Evolutionary conservation across 768 basidiomycete genomes (phyloP), one percentile per base, ranked within the genome.

Genomic region (Tubosaeta sp.): DNA sequence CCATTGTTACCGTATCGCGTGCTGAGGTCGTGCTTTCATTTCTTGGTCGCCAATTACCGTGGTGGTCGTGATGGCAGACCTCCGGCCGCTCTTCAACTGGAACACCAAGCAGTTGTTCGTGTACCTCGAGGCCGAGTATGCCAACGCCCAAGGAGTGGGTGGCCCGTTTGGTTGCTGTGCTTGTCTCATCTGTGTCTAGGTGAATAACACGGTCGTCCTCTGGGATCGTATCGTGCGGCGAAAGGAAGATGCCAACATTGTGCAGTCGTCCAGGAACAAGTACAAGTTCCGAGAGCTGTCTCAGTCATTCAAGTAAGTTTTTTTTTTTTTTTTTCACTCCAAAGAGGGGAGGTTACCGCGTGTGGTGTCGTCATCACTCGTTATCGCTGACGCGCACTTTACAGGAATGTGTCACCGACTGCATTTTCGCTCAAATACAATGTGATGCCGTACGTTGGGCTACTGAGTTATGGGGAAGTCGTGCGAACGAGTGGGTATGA

Each of bases 101-200:
- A 95, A 95, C 69, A 95, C 93, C n/a, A 95, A 95, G 70, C 93
- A 95, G 65, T 64, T 95, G 11, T 95, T 95, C 67, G 67, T 95
- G 12, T 93, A 90, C 63, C 78, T 95, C 32, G 81, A 85, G 60
- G 93, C 89, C 0, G 91, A 95, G 66, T 95, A 93, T 65, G 76
- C 76, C 32, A 88, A 84, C 50, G 68, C 76, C 0, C 72, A 86
- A 67, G 84, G 89, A 43, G 92, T 92, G 65, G 72, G 88, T 69
- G 4, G 64, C 66, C 61, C 60, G 10, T 65, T 64, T 44, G 53
- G 72, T 22, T 27, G 41, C 48, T 37, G 41, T 49, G 31, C 43
- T 44, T 52, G 46, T 43, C 27, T 8, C 37, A 47, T 46, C 38
- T 27, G 49, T 53, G 59, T 48, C 46, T 61, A 87, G 86, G 76